A percentile compares a stretch with the other conserved stretches of the same genome.
Evolutionary conservation across 257 asterid species (phyloP).

Genomic region (Lantana camara): DNA sequence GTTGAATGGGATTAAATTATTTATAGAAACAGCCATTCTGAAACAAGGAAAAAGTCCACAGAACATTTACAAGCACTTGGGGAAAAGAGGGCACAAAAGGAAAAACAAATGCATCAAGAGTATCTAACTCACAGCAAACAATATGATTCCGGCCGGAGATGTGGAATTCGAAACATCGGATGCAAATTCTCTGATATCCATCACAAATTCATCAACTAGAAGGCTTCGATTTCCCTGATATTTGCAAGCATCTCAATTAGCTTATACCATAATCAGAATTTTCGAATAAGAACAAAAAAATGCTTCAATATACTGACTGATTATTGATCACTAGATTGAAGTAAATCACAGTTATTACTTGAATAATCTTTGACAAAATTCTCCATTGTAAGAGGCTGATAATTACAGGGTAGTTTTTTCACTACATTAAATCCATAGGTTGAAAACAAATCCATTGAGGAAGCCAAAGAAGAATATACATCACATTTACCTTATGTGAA

Average conservation of each 20-base stretch:
- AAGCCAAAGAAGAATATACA: neutral
- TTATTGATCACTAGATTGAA: neutral
- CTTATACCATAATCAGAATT: slow-evolving; percentile 13
- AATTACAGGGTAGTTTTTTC: slow-evolving; percentile 10
- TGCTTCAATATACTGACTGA: slow-evolving; percentile 9
- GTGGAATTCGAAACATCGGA: slow-evolving; percentile 54
- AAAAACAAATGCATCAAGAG: neutral
- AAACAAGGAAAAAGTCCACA: slow-evolving; percentile 19
- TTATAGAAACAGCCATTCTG: too few relatives aligned
- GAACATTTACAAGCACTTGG: neutral
- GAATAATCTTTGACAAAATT: slow-evolving; percentile 15
- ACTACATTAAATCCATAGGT: neutral
- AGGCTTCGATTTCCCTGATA: slow-evolving; percentile 36
- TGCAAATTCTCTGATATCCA: slow-evolving; percentile 56
- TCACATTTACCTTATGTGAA: slow-evolving; percentile 34
- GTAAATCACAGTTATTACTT: neutral
- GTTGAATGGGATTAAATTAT: neutral
- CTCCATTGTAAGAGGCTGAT: slow-evolving; percentile 7
- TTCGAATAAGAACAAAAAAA: slow-evolving; percentile 12
- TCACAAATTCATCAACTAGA: slow-evolving; percentile 61
- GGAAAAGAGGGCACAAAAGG: neutral
- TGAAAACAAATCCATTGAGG: slow-evolving; percentile 19
- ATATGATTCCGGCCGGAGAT: slow-evolving; percentile 75
- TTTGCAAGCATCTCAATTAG: slow-evolving; percentile 29
- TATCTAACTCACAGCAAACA: slow-evolving; percentile 63